Base-by-base conservation (phyloP, 2,329 filamentous ascomycete species). In the Diaporthe destruens region DNA sequence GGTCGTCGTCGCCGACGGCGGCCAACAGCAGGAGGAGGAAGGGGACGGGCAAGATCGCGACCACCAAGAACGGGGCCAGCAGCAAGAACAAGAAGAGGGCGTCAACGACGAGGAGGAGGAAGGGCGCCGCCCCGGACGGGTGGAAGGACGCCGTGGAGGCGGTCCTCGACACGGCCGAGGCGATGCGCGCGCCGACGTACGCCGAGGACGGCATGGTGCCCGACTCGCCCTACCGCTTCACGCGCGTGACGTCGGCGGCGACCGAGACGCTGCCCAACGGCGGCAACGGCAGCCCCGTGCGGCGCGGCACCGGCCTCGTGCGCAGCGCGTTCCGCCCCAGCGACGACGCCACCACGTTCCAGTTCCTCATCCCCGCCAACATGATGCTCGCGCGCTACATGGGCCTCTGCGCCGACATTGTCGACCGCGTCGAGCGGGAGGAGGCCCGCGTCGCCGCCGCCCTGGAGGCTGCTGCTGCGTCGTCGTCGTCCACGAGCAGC, bases 281-380 rank as follows among this genome's bases (percentile, higher is more conserved):
- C 0, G 93, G 93, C 6, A 85, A 90, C 44, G 93, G 93, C 14
- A 94, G 94, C 77, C 93, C 93, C 0, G 85, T 95, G 6, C 90
- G 88, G 72, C 88, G 87, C 39, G 93, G 92, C 0, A 84, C 82
- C n/a, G 92, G 92, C 0, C 85, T 96, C 29, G 87, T 95, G 68
- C 89, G 93, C 73, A 94, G 91, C 75, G 92, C 93, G 3, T 96
- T 96, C 84, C 87, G 93, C 2, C 93, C 93, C 2, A 94, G 91
- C 73, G 93, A 96, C 80, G 93, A 96, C 79, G 89, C 93, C 34
- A 93, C 91, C 0, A 94, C 92, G 56, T 88, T 94, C 73, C 92
- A 93, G 75, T 93, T 92, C 79, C 90, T 94, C 80, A 93, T 95
- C 76, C 93, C 93, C 0, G 89, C 91, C 18, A 96, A 96, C 79